Base-by-base conservation (phyloP, 352 stramenopile species). In the Blastocystis sp. region DNA sequence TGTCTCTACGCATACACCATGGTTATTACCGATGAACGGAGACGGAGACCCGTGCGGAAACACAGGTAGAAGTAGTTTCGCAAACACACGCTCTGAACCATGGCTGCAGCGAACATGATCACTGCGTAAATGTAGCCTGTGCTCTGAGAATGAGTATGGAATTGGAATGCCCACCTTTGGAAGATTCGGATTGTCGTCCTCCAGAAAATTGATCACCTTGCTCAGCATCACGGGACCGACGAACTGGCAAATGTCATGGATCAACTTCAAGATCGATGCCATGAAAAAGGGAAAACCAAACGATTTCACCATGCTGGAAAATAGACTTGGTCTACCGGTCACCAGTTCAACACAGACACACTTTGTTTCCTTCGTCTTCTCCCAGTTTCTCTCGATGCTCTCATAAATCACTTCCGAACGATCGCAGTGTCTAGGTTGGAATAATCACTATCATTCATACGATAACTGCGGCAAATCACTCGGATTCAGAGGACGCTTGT, bases 241-340 rank as follows among this genome's bases (percentile, higher is more conserved):
- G 85, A 98, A 97, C 29, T 94, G 88, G 56, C 91, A 90, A 1
- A 88, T 90, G 87, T 98, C 94, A 77, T 97, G 94, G 27, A 91
- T 75, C 8, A 97, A 75, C 89, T 97, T 97, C 48, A 96, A 92
- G n/a, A 91, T 40, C 0, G 90, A 93, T 0, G 93, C 93, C 6
- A 92, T 27, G 36, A 94, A 90, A 90, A 96, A 97, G 78, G 95
- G 93, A 48, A 88, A 87, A 16, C 94, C 92, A 87, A 96, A 97
- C 59, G 87, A 65, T 49, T 56, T 48, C 49, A 34, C 40, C 73
- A 61, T 59, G 42, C 42, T 88, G 7, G 42, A 87, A 56, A 84
- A 84, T 16, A 84, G 36, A 42, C 49, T 86, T 59, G 24, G 64
- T n/a, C 49, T 86, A 57, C 29, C 61, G 29, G n/a, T 61, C 48